Percentiles rank a stretch among this genome's conserved stretches.
These are phyloP conservation scores for Myriangium duriaei DNA, from an alignment of 2,329 filamentous ascomycete species.

Conservation along the genomic window DNA sequence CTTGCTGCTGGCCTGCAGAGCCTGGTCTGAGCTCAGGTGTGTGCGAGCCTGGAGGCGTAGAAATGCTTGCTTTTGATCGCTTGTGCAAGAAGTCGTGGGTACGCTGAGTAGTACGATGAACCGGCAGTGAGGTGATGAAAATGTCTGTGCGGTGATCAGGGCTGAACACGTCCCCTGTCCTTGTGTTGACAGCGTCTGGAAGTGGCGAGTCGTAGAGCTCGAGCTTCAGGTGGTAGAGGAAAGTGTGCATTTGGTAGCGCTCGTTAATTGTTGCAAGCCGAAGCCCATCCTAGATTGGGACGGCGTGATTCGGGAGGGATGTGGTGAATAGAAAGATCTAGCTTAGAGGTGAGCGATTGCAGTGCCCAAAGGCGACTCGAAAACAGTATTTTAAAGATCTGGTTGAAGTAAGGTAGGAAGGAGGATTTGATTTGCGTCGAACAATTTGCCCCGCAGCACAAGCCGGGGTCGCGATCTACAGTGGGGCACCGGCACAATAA, in stretches of 20 bases:
- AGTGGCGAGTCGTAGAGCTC: conserved; percentile 39
- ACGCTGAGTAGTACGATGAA: conserved; percentile 29
- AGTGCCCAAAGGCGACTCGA: neutral
- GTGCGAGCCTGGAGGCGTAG: conserved; percentile 3
- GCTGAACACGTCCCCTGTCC: conserved; percentile 20
- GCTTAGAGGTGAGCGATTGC: too few relatives aligned
- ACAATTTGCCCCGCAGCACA: too few relatives aligned
- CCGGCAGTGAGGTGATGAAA: conserved; percentile 32
- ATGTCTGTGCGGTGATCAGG: conserved; percentile 32
- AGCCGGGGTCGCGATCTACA: too few relatives aligned
- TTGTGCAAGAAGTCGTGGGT: conserved; percentile 15
- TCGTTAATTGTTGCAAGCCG: neutral
- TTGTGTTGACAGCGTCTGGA: conserved; percentile 5
- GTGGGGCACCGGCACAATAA: too few relatives aligned
- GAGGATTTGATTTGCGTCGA: too few relatives aligned
- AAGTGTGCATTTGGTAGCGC: conserved; percentile 40
- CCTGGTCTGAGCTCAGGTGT: conserved; percentile 9
- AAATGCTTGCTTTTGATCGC: conserved; percentile 6
- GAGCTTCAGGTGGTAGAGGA: conserved; percentile 51
- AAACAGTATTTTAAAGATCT: conserved; percentile 1
- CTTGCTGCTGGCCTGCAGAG: conserved; percentile 13
- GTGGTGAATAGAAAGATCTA: too few relatives aligned
- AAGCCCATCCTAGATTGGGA: neutral
- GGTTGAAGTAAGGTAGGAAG: too few relatives aligned
- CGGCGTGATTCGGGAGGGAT: too few relatives aligned